Percentiles rank a stretch among this genome's conserved stretches.
Conservation (phyloP, 345 rosid genomes). For the Nasturtium officinale region DNA sequence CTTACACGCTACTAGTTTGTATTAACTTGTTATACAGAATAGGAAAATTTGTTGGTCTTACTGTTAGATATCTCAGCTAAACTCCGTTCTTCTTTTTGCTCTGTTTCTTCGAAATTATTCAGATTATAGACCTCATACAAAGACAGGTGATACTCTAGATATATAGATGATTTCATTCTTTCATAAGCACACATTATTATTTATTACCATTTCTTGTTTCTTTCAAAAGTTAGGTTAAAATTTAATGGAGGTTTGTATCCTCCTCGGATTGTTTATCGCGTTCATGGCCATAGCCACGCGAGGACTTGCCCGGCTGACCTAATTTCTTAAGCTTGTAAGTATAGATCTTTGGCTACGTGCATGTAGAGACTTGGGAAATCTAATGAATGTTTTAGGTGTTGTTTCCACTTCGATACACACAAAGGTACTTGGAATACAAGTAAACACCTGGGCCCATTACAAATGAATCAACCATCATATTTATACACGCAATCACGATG, state of each 20-base stretch:
- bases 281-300: neutral
- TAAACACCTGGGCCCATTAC: slow-evolving; percentile 1
- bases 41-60: neutral
- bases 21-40: neutral
- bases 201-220: neutral
- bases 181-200: neutral
- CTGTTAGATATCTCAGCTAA: neutral
- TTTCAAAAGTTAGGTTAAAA: neutral
- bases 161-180: neutral
- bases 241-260: slow-evolving; percentile 1
- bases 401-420: slow-evolving; percentile 17
- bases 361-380: slow-evolving; percentile 18
- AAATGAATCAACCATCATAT: slow-evolving; percentile 23
- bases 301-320: neutral
- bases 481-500: slow-evolving; percentile 24
- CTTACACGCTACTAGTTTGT: neutral
- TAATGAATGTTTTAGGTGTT: slow-evolving; percentile 8
- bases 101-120: neutral
- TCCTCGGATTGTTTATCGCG: neutral
- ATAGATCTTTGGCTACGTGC: slow-evolving; percentile 2
- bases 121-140: neutral
- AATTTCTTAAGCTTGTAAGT: neutral
- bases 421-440: slow-evolving; percentile 20
- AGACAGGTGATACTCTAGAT: neutral
- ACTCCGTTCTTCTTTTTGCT: neutral